Conservation (phyloP, 2,329 filamentous ascomycete genomes). For the Aspergillus phoenicis region DNA sequence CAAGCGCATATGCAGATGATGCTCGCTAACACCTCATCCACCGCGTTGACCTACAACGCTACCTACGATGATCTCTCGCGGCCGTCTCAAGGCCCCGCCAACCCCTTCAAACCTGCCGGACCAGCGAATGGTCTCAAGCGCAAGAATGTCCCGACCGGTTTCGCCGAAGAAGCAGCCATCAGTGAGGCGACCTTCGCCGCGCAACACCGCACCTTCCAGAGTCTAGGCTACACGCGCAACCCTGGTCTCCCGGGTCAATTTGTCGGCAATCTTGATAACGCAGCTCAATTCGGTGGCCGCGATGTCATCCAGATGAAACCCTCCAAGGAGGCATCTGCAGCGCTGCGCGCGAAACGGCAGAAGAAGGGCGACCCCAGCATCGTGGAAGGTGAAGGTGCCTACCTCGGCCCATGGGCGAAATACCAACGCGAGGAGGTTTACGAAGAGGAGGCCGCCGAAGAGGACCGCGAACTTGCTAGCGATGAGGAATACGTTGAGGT, state of each 20-base stretch:
- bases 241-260: slow-evolving; percentile 47
- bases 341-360: slow-evolving; percentile 74
- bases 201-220: slow-evolving; percentile 82
- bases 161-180: slow-evolving; percentile 82
- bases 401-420: slow-evolving; percentile 92
- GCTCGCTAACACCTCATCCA: slow-evolving; percentile 55
- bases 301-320: slow-evolving; percentile 59
- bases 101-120: slow-evolving; percentile 70
- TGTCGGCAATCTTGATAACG: slow-evolving; percentile 52
- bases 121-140: slow-evolving; percentile 63
- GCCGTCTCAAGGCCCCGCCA: slow-evolving; percentile 68
- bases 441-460: slow-evolving; percentile 66
- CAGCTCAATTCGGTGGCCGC: slow-evolving; percentile 49
- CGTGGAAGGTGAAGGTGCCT: slow-evolving; percentile 82
- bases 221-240: slow-evolving; percentile 58
- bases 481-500: slow-evolving; percentile 76
- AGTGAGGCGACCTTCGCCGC: slow-evolving; percentile 88
- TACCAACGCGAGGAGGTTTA: slow-evolving; percentile 75
- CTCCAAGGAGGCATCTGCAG: slow-evolving; percentile 71
- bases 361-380: slow-evolving; percentile 81
- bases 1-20: slow-evolving; percentile 54
- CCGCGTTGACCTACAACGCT: slow-evolving; percentile 55
- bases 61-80: slow-evolving; percentile 73
- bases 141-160: slow-evolving; percentile 82
- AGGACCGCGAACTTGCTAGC: slow-evolving; percentile 72